Evolutionary conservation across 2,329 filamentous ascomycete genomes (phyloP), one percentile per base, ranked within the genome.

Genomic region (Sporothrix brunneoviolacea): DNA sequence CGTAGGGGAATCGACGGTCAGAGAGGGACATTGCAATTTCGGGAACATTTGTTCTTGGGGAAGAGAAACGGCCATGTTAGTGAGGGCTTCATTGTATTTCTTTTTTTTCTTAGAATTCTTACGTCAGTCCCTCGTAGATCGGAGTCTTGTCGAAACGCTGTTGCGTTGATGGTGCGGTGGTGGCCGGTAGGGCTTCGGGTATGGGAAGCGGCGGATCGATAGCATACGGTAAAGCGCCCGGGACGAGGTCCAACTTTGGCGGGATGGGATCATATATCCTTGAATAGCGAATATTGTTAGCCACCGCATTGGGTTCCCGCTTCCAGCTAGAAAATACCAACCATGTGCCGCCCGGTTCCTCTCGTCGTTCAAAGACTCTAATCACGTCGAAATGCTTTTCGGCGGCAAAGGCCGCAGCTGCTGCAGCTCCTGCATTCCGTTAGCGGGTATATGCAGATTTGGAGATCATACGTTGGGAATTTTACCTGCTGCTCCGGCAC

Each of bases 1-100:
- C 82, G 55, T 82, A 77, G 0, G 82, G 68, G 55, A 85, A 86
- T 0, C 82, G 82, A 0, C 79, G 80, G 16, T 78, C 68, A 0
- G 68, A 58, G 0, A 82, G 81, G 54, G 85, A 77, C 22, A 73
- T 59, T 21, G 65, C 55, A 46, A 75, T 65, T 16, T 74, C 70
- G 0, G 77, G 77, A 0, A 80, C 75, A 43, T 80, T 80, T 2
- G 77, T 80, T 2, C 76, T 70, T 33, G 13, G 8, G 7, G 5
- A 8, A 8, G n/a, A n/a, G n/a, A n/a, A n/a, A n/a, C n/a, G n/a
- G n/a, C n/a, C n/a, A n/a, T n/a, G n/a, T n/a, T n/a, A n/a, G n/a
- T n/a, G n/a, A n/a, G n/a, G n/a, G n/a, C n/a, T n/a, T n/a, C n/a
- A n/a, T n/a, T n/a, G n/a, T n/a, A n/a, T 21, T 32, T n/a, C 37